Evolutionary conservation across 1,284 basidiomycete species (phyloP).

Genomic region (Marasmius sp.): DNA sequence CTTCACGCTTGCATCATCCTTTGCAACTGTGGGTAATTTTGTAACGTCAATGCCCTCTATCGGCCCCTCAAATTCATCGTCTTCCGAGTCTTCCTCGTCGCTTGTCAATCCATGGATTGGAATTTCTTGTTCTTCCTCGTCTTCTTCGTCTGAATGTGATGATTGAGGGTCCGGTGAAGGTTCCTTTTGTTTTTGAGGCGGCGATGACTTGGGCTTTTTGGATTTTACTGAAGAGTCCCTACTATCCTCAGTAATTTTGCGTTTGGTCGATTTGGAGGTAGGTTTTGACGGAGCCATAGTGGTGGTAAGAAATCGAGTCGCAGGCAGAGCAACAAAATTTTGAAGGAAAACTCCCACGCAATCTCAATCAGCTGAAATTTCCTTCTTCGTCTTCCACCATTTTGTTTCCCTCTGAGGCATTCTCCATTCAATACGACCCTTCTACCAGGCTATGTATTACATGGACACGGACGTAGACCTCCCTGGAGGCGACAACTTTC

Average conservation of each 20-base stretch:
- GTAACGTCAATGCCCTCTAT: conserved; percentile 57
- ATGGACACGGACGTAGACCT: conserved; percentile 26
- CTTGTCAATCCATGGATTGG: conserved; percentile 75
- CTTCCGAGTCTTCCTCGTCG: conserved; percentile 81
- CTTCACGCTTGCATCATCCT: conserved; percentile 81
- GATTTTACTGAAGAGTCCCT: background rate
- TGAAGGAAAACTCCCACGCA: background rate
- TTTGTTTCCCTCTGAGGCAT: too few relatives aligned
- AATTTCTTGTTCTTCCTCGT: conserved; percentile 34
- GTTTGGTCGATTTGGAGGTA: conserved; percentile 8
- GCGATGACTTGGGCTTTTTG: conserved; percentile 9
- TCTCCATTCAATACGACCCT: background rate
- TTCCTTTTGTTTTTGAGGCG: background rate
- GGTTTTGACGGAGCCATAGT: conserved; percentile 5
- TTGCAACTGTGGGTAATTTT: conserved; percentile 79
- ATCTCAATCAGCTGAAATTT: too few relatives aligned
- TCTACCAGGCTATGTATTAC: background rate
- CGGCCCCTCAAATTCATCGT: conserved; percentile 62
- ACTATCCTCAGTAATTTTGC: conserved; percentile 7
- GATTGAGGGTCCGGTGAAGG: conserved; percentile 4
- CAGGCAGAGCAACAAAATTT: background rate
- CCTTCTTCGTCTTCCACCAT: too few relatives aligned
- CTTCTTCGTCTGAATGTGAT: conserved; percentile 18
- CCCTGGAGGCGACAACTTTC: conserved; percentile 57
- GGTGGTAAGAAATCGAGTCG: background rate